Conservation (phyloP, 345 rosid genomes). For the Turnera subulata region DNA sequence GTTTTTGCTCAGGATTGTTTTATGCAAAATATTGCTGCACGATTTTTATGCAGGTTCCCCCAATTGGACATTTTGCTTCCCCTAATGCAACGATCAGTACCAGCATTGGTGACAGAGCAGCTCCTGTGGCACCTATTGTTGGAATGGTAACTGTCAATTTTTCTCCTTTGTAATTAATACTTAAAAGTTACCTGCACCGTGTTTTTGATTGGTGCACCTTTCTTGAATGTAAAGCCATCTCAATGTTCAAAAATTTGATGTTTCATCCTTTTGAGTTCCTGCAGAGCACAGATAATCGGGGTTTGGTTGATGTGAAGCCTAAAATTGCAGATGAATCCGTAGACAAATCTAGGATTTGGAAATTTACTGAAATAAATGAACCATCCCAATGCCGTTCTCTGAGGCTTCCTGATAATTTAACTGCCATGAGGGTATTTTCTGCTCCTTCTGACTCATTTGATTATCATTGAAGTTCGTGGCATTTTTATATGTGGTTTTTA, state of each 20-base stretch:
- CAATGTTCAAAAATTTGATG: background rate
- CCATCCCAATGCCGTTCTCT: conserved; percentile 63
- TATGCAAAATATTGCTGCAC: conserved; percentile 8
- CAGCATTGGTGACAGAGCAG: conserved; percentile 46
- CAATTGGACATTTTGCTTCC: conserved; percentile 44
- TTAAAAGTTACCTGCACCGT: background rate
- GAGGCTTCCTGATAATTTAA: conserved; percentile 57
- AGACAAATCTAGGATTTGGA: conserved; percentile 65
- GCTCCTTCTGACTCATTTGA: background rate
- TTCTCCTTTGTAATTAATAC: conserved; percentile 1
- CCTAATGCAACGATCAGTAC: conserved; percentile 48
- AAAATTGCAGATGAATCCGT: conserved; percentile 52
- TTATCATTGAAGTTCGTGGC: no score
- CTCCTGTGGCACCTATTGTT: conserved; percentile 52
- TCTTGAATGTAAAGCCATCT: no score
- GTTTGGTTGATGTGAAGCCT: conserved; percentile 59
- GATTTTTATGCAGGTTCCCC: conserved; percentile 38
- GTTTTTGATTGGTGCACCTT: no score
- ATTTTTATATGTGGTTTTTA: no score
- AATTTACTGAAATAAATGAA: conserved; percentile 70
- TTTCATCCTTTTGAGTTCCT: conserved; percentile 22
- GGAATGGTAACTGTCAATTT: conserved; percentile 44
- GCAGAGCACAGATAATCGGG: conserved; percentile 50
- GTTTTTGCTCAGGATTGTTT: background rate
- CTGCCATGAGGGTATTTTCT: conserved; percentile 52